phyloP scores from a whole-genome alignment of 805 yeast genomes.

The Cyberlindnera americana region DNA sequence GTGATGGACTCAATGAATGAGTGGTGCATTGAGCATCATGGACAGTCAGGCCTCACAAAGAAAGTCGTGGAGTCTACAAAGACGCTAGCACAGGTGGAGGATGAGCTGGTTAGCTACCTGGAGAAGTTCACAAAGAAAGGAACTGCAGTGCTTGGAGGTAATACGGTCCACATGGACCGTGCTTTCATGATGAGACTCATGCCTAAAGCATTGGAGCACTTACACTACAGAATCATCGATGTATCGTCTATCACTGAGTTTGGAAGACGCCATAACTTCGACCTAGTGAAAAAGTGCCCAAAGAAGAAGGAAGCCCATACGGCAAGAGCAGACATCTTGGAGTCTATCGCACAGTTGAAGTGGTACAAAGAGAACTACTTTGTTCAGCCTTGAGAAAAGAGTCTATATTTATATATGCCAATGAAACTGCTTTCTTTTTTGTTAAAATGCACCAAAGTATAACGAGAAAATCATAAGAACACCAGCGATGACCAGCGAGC shows the following conservation, averaged over 20 bases:
- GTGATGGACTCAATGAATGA: conserved; percentile 72
- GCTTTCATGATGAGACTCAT: conserved; percentile 79
- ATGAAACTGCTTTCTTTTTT: neutral
- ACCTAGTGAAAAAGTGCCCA: conserved; percentile 53
- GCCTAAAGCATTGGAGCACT: conserved; percentile 53
- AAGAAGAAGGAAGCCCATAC: conserved; percentile 73
- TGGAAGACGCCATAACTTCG: conserved; percentile 72
- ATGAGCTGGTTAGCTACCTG: conserved; percentile 61
- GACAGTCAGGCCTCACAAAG: conserved; percentile 67
- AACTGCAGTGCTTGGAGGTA: conserved; percentile 83
- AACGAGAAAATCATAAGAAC: conserved; percentile 18
- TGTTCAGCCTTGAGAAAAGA: conserved; percentile 17
- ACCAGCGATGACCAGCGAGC: conserved; percentile 10
- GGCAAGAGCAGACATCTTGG: conserved; percentile 83
- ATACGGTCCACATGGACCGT: conserved; percentile 88
- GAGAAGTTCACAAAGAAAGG: conserved; percentile 47
- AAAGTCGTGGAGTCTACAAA: conserved; percentile 56
- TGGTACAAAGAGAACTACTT: conserved; percentile 75
- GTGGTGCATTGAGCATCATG: conserved; percentile 88
- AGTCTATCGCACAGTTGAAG: conserved; percentile 77
- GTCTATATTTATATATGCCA: neutral
- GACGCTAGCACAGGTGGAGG: conserved; percentile 58
- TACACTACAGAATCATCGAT: conserved; percentile 80
- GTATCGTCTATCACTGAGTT: conserved; percentile 86
- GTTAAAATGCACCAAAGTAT: conserved; percentile 22